Conservation (phyloP, 805 yeast genomes). For the Wickerhamomyces chambardii region DNA sequence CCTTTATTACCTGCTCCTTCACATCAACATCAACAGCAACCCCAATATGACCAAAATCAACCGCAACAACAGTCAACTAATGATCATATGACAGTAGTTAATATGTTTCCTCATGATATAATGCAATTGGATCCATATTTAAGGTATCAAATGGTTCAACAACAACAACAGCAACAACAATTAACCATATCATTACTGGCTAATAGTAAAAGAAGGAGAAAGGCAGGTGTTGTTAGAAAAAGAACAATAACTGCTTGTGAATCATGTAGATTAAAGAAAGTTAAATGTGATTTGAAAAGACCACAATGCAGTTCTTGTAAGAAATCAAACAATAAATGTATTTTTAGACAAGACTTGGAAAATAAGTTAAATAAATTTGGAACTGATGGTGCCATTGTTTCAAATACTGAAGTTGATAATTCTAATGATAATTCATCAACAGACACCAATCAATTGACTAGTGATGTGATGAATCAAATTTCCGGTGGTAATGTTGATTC, state of each 20-base stretch:
- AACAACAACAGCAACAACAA: neutral
- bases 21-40: neutral
- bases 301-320: slow-evolving; percentile 37
- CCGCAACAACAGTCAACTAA: too few species aligned
- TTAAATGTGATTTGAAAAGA: slow-evolving; percentile 36
- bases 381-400: neutral
- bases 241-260: slow-evolving; percentile 25
- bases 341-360: slow-evolving; percentile 5
- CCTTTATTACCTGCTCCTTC: too few species aligned
- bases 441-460: too few species aligned
- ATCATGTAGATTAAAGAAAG: slow-evolving; percentile 33
- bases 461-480: too few species aligned
- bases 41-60: neutral
- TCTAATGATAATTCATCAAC: too few species aligned
- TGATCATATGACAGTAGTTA: neutral
- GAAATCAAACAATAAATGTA: slow-evolving; percentile 8
- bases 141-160: too few species aligned
- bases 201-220: slow-evolving; percentile 1
- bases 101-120: neutral
- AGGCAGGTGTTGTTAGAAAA: slow-evolving; percentile 2
- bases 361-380: too few species aligned
- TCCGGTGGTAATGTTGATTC: too few species aligned
- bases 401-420: neutral
- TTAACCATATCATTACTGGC: neutral
- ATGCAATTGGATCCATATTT: neutral